A percentile compares a stretch with the other conserved stretches of the same genome.
phyloP scores from a whole-genome alignment of 306 rosid genomes.

The Lithocarpus polystachyus region DNA sequence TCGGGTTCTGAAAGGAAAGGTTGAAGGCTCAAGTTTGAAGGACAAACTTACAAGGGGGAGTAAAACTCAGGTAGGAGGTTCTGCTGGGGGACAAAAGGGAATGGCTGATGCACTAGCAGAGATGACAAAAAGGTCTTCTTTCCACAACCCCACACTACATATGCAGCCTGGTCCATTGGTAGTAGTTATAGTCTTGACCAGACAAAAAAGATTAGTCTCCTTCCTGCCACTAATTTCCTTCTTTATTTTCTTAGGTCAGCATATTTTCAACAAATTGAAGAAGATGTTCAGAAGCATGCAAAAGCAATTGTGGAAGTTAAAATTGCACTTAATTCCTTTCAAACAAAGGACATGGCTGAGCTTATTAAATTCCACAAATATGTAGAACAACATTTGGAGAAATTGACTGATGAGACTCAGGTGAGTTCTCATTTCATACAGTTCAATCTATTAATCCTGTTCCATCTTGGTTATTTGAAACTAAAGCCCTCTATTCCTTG shows the following conservation, averaged over 20 bases:
- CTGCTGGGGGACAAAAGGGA: conserved; percentile 21
- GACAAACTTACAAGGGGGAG: background rate
- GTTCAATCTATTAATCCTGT: background rate
- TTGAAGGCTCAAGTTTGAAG: conserved; percentile 31
- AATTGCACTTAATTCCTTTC: conserved; percentile 29
- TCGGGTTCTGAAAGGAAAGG: conserved; percentile 27
- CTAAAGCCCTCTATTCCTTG: background rate
- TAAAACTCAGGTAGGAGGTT: conserved; percentile 6
- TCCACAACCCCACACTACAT: background rate
- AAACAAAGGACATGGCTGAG: conserved; percentile 32
- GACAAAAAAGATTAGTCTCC: background rate
- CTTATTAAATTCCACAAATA: conserved; percentile 31
- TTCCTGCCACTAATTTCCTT: background rate
- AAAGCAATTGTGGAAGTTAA: conserved; percentile 25
- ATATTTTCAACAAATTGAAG: conserved; percentile 38
- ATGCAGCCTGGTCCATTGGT: background rate
- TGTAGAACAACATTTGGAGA: conserved; percentile 30
- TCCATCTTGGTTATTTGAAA: background rate
- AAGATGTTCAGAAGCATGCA: conserved; percentile 25
- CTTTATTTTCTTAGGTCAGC: conserved; percentile 18
- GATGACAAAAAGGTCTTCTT: conserved; percentile 36
- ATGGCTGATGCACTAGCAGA: conserved; percentile 45
- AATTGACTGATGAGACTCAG: conserved; percentile 41
- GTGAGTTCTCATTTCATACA: background rate
- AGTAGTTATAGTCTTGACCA: background rate